Evolutionary conservation across 345 rosid species (phyloP).

Genomic region (Dipteronia dyeriana): DNA sequence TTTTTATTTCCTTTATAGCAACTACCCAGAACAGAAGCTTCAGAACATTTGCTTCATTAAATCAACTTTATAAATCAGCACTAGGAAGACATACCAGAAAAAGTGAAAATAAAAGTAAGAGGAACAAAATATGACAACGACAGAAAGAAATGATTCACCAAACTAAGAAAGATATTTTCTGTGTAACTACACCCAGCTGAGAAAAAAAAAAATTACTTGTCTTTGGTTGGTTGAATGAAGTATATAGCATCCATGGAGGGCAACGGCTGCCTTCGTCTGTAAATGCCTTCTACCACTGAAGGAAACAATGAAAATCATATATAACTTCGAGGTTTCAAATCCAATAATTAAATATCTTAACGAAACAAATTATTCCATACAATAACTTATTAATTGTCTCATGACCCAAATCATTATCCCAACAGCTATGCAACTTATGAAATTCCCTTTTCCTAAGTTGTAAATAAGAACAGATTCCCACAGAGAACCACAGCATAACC

Average conservation of each 20-base stretch:
- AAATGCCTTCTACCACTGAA: slow-evolving; percentile 96
- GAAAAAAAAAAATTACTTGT: slow-evolving; percentile 61
- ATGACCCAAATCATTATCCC: not conserved
- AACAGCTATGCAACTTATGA: not conserved
- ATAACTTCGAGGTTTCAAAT: not conserved
- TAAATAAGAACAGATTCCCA: not conserved
- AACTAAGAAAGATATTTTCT: not conserved
- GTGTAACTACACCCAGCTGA: not conserved
- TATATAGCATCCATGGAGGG: slow-evolving; percentile 98
- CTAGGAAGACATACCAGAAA: not conserved
- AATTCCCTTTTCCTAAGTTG: not conserved
- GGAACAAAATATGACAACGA: not conserved
- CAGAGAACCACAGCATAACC: not conserved
- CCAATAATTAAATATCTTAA: not conserved
- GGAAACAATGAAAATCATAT: slow-evolving; percentile 22
- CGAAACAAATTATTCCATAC: not conserved
- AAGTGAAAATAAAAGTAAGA: not conserved
- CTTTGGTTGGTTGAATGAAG: slow-evolving; percentile 94
- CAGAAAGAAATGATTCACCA: not conserved
- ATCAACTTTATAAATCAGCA: not conserved
- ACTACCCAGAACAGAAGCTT: not conserved
- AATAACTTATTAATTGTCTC: not conserved
- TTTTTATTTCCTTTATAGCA: not conserved
- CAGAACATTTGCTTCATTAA: slow-evolving; percentile 1
- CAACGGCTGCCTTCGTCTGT: slow-evolving; percentile 84